These are phyloP conservation scores for Tremella mesenterica DNA, from an alignment of 768 basidiomycete genomes.

Conservation along the genomic window DNA sequence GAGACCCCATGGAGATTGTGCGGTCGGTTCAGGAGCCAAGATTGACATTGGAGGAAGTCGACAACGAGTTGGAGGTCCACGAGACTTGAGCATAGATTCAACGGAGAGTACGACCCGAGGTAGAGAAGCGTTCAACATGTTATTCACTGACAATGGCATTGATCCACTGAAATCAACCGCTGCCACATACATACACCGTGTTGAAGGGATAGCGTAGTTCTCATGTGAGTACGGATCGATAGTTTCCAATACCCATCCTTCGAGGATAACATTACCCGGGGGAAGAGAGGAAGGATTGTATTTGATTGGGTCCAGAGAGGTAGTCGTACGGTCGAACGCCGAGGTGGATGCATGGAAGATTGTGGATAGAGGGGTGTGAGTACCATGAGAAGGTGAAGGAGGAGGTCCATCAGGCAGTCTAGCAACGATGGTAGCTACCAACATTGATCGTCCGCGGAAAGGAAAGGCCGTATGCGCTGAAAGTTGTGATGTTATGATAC, in stretches of 20 bases:
- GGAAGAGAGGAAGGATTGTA: constrained; percentile 69
- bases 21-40: constrained; percentile 18
- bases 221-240: constrained; percentile 90
- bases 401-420: constrained; percentile 40
- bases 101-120: constrained; percentile 63
- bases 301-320: constrained; percentile 47
- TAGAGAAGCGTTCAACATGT: constrained; percentile 69
- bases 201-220: constrained; percentile 88
- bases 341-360: constrained; percentile 80
- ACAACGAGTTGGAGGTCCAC: constrained; percentile 59
- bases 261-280: constrained; percentile 71
- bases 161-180: constrained; percentile 80
- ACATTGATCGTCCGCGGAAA: constrained; percentile 81
- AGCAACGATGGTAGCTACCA: constrained; percentile 66
- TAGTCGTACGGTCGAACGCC: constrained; percentile 16
- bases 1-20: constrained; percentile 32
- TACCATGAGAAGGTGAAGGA: constrained; percentile 34
- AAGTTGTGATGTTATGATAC: constrained; percentile 62
- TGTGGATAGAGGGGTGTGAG: constrained; percentile 50
- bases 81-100: constrained; percentile 62
- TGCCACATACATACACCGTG: constrained; percentile 71
- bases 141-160: constrained; percentile 74
- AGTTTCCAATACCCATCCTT: constrained; percentile 94
- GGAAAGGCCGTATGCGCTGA: constrained; percentile 74
- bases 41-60: constrained; percentile 59